A percentile compares a stretch with the other conserved stretches of the same genome.
phyloP scores from a whole-genome alignment of 768 basidiomycete genomes.

The Porphyrellus cyaneotinctus region DNA sequence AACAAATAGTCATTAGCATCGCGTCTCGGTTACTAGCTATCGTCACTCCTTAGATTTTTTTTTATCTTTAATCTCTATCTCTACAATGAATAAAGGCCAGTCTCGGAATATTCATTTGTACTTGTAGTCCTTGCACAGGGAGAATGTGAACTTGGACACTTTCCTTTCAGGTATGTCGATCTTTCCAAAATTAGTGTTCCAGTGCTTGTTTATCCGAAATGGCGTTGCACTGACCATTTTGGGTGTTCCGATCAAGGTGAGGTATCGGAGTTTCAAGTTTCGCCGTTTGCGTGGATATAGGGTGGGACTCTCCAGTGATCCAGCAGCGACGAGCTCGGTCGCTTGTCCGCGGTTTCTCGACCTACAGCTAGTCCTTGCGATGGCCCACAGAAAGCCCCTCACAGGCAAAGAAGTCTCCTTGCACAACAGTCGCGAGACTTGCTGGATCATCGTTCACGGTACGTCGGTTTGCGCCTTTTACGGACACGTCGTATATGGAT shows the following conservation, averaged over 20 bases:
- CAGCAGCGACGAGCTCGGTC: not conserved
- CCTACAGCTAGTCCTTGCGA: not conserved
- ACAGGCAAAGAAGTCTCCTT: conserved; percentile 50
- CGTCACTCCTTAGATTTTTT: conserved; percentile 21
- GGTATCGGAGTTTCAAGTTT: conserved; percentile 6
- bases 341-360: not conserved
- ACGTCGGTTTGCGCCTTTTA: conserved; percentile 7
- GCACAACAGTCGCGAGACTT: conserved; percentile 57
- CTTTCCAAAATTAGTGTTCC: not conserved
- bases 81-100: conserved; percentile 15
- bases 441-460: conserved; percentile 88
- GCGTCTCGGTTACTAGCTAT: conserved; percentile 4
- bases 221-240: not conserved
- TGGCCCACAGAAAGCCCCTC: conserved; percentile 24
- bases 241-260: too few relatives aligned
- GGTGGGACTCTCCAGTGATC: too few relatives aligned
- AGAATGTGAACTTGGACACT: conserved; percentile 3
- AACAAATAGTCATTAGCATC: conserved; percentile 20
- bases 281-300: too few relatives aligned
- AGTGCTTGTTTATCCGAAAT: not conserved
- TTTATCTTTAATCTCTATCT: conserved; percentile 20
- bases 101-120: conserved; percentile 4
- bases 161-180: conserved; percentile 11
- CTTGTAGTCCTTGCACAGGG: not conserved
- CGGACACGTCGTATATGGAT: not conserved